Percentiles rank a stretch among this genome's conserved stretches.
phyloP scores from a whole-genome alignment of 805 yeast genomes.

The Yarrowia sp. region DNA sequence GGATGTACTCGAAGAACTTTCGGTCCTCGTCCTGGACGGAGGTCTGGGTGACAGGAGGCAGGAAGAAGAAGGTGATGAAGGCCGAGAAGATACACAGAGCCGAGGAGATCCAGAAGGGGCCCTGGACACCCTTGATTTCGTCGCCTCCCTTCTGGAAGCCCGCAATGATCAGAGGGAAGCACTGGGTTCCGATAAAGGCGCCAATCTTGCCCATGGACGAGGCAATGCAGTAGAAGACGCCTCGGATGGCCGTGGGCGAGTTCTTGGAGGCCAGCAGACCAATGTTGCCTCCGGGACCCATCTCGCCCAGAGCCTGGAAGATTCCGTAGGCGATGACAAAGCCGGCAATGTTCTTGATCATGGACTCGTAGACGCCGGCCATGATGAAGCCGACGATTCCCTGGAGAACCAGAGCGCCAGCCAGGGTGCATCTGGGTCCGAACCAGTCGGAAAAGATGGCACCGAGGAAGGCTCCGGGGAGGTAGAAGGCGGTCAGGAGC shows the following conservation, averaged over 20 bases:
- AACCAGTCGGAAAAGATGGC: slow-evolving; percentile 83
- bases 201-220: slow-evolving; percentile 94
- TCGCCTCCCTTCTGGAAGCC: slow-evolving; percentile 59
- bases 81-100: slow-evolving; percentile 78
- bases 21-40: slow-evolving; percentile 81
- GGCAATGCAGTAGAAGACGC: slow-evolving; percentile 87
- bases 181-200: slow-evolving; percentile 88
- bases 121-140: slow-evolving; percentile 64
- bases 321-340: slow-evolving; percentile 89
- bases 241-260: slow-evolving; percentile 85
- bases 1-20: slow-evolving; percentile 70
- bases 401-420: slow-evolving; percentile 72
- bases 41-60: slow-evolving; percentile 85
- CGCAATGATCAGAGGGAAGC: slow-evolving; percentile 79
- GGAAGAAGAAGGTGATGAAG: slow-evolving; percentile 66
- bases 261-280: slow-evolving; percentile 89
- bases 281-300: slow-evolving; percentile 93
- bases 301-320: slow-evolving; percentile 85
- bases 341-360: slow-evolving; percentile 70
- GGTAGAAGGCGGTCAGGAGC: slow-evolving; percentile 82
- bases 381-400: slow-evolving; percentile 81
- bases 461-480: slow-evolving; percentile 90
- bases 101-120: slow-evolving; percentile 84
- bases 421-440: slow-evolving; percentile 87
- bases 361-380: slow-evolving; percentile 69